Evolutionary conservation across 2,329 filamentous ascomycete species (phyloP).

Genomic region (Pseudogymnoascus sp.): DNA sequence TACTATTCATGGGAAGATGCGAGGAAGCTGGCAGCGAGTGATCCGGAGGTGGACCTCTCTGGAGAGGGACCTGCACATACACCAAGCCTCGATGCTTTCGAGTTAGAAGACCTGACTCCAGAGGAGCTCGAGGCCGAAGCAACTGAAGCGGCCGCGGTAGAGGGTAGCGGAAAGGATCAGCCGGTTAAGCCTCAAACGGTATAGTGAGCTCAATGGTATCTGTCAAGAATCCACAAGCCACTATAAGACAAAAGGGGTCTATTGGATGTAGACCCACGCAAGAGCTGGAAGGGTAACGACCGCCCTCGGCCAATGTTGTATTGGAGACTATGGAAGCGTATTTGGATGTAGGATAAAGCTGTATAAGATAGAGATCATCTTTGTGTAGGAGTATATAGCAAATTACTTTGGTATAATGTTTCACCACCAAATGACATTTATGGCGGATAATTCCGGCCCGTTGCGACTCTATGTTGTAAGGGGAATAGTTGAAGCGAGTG

Average conservation of each 20-base stretch:
- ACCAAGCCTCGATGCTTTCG: conserved; percentile 18
- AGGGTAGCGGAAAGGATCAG: neutral
- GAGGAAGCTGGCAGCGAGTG: conserved; percentile 52
- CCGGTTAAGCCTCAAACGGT: conserved; percentile 2
- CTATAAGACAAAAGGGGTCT: conserved; percentile 7
- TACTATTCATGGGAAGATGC: conserved; percentile 84
- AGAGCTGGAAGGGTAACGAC: neutral
- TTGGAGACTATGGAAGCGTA: conserved; percentile 5
- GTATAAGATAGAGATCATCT: conserved; percentile 8
- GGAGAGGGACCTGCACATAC: conserved; percentile 24
- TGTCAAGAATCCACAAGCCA: conserved; percentile 3
- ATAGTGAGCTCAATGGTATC: neutral
- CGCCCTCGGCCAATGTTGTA: neutral
- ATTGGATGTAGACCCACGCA: neutral
- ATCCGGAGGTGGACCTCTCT: conserved; percentile 53
- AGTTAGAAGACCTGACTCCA: conserved; percentile 17
- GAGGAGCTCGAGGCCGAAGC: conserved; percentile 12
- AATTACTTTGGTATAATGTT: conserved; percentile 3
- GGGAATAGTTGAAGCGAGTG: conserved; percentile 8
- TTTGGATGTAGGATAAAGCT: conserved; percentile 8
- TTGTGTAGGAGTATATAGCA: conserved; percentile 6
- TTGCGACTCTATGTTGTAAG: conserved; percentile 9
- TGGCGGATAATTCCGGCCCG: conserved; percentile 3
- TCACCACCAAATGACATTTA: conserved; percentile 7
- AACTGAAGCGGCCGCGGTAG: neutral